Evolutionary conservation across 768 basidiomycete species (phyloP), one percentile per base, ranked within the genome.

Genomic region (Tricholoma matsutake): DNA sequence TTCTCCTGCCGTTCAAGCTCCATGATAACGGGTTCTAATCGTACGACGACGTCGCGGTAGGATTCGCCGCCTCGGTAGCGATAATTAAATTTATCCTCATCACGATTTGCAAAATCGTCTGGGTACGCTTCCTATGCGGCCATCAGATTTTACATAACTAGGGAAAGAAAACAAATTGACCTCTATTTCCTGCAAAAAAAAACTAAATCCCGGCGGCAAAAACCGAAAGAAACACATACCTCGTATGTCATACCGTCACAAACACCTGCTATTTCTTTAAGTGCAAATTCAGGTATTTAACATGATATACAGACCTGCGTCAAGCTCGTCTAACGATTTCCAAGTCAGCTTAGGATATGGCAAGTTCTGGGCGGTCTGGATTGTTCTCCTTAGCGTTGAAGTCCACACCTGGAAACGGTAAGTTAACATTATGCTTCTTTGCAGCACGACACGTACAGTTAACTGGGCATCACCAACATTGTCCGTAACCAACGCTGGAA

Each of bases 191-290:
- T 80, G 52, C 16, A 54, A 56, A 22, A 37, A 9, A 51, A 13
- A 10, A 9, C 62, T 37, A 14, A 51, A 45, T 13, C 57, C 37
- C 31, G 6, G 22, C 35, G n/a, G 37, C 39, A 58, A 29, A 11
- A 28, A 6, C 25, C n/a, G n/a, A 31, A n/a, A 56, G 6, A 8
- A 11, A 18, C 41, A 25, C 67, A 28, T 67, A 77, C 79, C 69
- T 94, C 89, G 67, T 99, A 99, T 4, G 97, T 98, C 97, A 99
- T 98, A 14, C 90, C 97, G 74, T 99, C 97, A 69, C 97, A 99
- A 34, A 99, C 97, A 25, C 97, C 79, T 80, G 16, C 6, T 34
- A n/a, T 6, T 54, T 22, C 4, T 14, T 5, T 52, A 10, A 59
- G 14, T 18, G 10, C 16, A 14, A 18, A 41, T 35, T 2, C 32